Base-by-base conservation (phyloP, 225 moss, liverwort and hornwort genomes). In the Lunularia cruciata region DNA sequence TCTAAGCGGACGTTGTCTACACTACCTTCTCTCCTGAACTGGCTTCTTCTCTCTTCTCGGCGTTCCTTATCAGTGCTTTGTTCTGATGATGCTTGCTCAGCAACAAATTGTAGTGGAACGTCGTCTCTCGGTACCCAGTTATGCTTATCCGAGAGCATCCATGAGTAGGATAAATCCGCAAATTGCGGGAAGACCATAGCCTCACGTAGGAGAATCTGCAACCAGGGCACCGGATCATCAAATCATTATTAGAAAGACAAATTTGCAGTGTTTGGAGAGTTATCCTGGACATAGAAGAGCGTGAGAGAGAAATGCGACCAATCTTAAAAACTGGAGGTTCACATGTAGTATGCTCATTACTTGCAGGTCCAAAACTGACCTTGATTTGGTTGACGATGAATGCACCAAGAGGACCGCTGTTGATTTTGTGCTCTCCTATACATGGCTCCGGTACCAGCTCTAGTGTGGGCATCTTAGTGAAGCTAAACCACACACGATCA, bases 401-500 rank as follows among this genome's bases (percentile, higher is more conserved):
- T 30, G 69, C 74, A 65, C 87, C 96, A 58, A 96, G 73, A 30
- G 90, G 87, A 51, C 81, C 83, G 40, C 81, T 90, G 78, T 83
- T 96, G 57, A 96, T 90, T 67, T 84, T 83, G 75, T 80, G 96
- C 58, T 90, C 81, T 69, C 92, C 89, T 77, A 96, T 92, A 79
- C 96, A 96, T 31, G 96, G 92, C 76, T 89, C 87, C 53, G 89
- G 87, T 65, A 84, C 78, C 32, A 96, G 77, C 65, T 96, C 81
- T 71, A 96, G 73, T 27, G 81, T 77, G 60, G 96, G 96, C 87
- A 87, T 90, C 22, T 80, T 81, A 60, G 84, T 96, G 68, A 92
- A 96, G 30, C 89, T 75, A 74, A 96, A 96, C 96, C 96, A 96
- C 22, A 92, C 78, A 51, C 96, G 90, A 78, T 96, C 96, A 39